A percentile compares a stretch with the other conserved stretches of the same genome.
Evolutionary conservation across 2,329 filamentous ascomycete species (phyloP).

Genomic region (Ophiostoma piceae): DNA sequence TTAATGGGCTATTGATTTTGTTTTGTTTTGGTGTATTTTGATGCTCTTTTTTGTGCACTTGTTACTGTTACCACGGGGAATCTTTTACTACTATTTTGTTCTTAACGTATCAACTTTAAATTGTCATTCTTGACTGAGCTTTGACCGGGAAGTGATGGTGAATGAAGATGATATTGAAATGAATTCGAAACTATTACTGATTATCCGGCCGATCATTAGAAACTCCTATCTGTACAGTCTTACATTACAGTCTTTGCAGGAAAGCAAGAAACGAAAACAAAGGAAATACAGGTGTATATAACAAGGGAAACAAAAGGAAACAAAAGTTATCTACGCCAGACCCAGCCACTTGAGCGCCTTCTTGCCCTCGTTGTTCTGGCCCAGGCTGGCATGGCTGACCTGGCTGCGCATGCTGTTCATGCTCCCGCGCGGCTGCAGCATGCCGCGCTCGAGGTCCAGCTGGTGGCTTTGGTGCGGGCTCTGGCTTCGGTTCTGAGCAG

Average conservation of each 20-base stretch:
- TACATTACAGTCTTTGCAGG: not conserved
- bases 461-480: not conserved
- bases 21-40: slow-evolving; percentile 16
- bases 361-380: slow-evolving; percentile 26
- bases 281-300: not conserved
- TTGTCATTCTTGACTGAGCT: not conserved
- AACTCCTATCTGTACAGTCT: not conserved
- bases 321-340: slow-evolving; percentile 34
- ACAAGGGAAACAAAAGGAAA: not conserved
- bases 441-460: not conserved
- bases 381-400: slow-evolving; percentile 24
- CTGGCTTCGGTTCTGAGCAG: not conserved
- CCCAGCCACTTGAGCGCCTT: slow-evolving; percentile 54
- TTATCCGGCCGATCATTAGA: not conserved
- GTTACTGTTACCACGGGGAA: slow-evolving; percentile 11
- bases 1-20: slow-evolving; percentile 23
- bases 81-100: slow-evolving; percentile 8
- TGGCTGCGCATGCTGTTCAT: slow-evolving; percentile 20
- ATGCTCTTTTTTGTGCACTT: slow-evolving; percentile 3
- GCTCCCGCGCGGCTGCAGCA: slow-evolving; percentile 10
- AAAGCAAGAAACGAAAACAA: not conserved
- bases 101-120: slow-evolving; percentile 5
- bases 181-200: not conserved
- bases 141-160: not conserved
- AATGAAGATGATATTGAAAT: not conserved